Evolutionary conservation across 371 early-diverging fungal species (phyloP).

Genomic region (Blakeslea trispora): DNA sequence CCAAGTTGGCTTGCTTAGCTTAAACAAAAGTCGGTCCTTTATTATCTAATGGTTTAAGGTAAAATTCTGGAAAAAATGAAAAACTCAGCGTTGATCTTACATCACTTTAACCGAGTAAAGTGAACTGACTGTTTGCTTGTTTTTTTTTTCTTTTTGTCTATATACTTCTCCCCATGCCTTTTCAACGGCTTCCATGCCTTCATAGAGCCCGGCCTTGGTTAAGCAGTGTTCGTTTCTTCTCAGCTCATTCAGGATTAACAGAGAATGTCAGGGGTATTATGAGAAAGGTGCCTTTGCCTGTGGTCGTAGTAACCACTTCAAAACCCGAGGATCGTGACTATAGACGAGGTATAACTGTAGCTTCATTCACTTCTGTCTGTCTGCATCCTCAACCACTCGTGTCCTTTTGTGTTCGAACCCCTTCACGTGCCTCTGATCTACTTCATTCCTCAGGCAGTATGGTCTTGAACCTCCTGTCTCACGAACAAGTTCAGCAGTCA

Average conservation of each 20-base stretch:
- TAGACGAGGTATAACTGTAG: conserved; percentile 68
- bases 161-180: too few species aligned
- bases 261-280: conserved; percentile 61
- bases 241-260: conserved; percentile 22
- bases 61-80: too few species aligned
- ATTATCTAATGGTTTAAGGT: too few species aligned
- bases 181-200: not conserved
- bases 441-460: conserved; percentile 60
- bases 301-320: conserved; percentile 60
- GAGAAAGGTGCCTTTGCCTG: conserved; percentile 68
- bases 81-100: too few species aligned
- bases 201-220: too few species aligned
- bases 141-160: too few species aligned
- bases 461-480: conserved; percentile 60
- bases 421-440: conserved; percentile 61
- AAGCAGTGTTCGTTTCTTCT: not conserved
- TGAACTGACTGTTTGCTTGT: too few species aligned
- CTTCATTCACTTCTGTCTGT: conserved; percentile 73
- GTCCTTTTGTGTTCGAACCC: conserved; percentile 65
- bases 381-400: conserved; percentile 65
- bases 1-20: too few species aligned
- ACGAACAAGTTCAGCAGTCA: conserved; percentile 64
- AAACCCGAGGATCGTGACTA: conserved; percentile 37
- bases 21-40: too few species aligned
- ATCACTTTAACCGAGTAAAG: too few species aligned